These are phyloP conservation scores for Pichia heedii DNA, from an alignment of 805 yeast genomes.

Conservation along the genomic window DNA sequence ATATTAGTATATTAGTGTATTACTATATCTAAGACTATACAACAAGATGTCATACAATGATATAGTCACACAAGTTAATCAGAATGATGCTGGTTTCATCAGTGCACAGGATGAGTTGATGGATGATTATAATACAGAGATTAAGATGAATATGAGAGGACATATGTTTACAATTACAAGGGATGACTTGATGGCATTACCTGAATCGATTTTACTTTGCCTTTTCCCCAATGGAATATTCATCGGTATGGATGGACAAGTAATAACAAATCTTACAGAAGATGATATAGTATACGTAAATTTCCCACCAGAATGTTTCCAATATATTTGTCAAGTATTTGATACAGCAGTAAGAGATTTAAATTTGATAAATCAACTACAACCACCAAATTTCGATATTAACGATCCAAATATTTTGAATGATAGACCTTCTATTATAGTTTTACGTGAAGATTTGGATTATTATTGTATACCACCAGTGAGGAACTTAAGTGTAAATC, in stretches of 20 bases:
- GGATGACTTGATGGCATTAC: conserved; percentile 83
- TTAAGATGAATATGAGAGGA: conserved; percentile 74
- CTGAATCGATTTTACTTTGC: conserved; percentile 81
- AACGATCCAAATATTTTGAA: conserved; percentile 56
- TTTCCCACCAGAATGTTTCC: conserved; percentile 80
- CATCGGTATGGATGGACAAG: conserved; percentile 65
- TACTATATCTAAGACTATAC: too few relatives aligned
- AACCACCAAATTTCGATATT: conserved; percentile 22
- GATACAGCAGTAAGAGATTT: conserved; percentile 59
- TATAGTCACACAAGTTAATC: conserved; percentile 67
- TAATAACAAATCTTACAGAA: conserved; percentile 70
- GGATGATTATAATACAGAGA: conserved; percentile 55
- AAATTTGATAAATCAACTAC: conserved; percentile 30
- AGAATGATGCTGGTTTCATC: conserved; percentile 12
- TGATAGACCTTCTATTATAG: conserved; percentile 83
- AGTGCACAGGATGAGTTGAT: conserved; percentile 13
- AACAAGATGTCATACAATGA: conserved; percentile 29
- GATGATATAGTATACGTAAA: conserved; percentile 74
- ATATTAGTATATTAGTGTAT: too few relatives aligned
- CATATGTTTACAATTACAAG: conserved; percentile 65
- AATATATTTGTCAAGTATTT: conserved; percentile 69
- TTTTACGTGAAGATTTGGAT: conserved; percentile 88
- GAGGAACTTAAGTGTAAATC: conserved; percentile 43
- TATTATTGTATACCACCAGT: conserved; percentile 81
- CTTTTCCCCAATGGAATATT: conserved; percentile 88